Evolutionary conservation across 768 basidiomycete species (phyloP).

Genomic region (Lenzites betulinus): DNA sequence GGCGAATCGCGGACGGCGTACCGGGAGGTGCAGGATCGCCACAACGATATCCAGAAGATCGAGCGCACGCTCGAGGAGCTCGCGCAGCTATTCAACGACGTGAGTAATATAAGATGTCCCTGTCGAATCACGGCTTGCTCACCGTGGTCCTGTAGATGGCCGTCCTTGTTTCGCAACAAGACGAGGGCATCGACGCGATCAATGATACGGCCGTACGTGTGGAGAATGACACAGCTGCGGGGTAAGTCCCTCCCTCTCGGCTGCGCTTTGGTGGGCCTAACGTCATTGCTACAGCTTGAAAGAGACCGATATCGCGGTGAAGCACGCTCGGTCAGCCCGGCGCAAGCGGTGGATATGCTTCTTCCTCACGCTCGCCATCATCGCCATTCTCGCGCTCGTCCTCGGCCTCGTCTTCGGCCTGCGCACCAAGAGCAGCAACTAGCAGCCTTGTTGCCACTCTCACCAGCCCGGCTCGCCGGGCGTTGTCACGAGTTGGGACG

Average conservation of each 20-base stretch:
- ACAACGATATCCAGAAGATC: constrained; percentile 82
- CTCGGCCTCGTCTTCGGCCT: constrained; percentile 44
- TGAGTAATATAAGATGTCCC: constrained; percentile 28
- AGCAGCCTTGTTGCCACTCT: neutral
- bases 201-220: constrained; percentile 65
- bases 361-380: constrained; percentile 54
- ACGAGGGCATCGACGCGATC: constrained; percentile 66
- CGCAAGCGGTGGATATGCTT: constrained; percentile 90
- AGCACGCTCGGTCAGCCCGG: constrained; percentile 67
- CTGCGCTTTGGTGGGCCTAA: neutral
- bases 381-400: constrained; percentile 59
- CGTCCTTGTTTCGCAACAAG: constrained; percentile 75
- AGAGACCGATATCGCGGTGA: constrained; percentile 68
- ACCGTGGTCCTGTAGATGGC: constrained; percentile 59
- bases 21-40: constrained; percentile 86
- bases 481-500: neutral
- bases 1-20: constrained; percentile 81
- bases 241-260: constrained; percentile 45
- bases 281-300: constrained; percentile 44
- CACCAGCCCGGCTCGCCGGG: neutral
- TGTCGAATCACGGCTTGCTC: neutral
- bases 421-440: constrained; percentile 10
- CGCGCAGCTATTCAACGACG: constrained; percentile 86
- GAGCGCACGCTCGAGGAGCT: constrained; percentile 88
- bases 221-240: constrained; percentile 67